phyloP scores from a whole-genome alignment of 495 filamentous ascomycete species.

The Patellaria atrata region DNA sequence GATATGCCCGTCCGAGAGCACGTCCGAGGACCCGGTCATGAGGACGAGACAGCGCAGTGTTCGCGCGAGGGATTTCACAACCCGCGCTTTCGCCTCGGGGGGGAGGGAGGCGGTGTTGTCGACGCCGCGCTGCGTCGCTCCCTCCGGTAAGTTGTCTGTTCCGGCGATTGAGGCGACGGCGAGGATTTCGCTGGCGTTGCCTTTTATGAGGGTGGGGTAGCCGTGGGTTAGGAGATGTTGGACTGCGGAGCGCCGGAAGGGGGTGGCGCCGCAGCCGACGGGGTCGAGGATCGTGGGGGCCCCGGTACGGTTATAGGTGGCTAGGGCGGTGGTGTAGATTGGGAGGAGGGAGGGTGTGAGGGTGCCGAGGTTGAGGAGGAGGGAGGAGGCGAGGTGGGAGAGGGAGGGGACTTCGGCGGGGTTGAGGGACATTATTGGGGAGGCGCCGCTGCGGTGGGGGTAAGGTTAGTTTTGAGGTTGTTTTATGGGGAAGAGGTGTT shows the following conservation, averaged over 20 bases:
- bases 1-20: slow-evolving; percentile 56
- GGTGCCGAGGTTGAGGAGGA: slow-evolving; percentile 94
- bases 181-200: slow-evolving; percentile 81
- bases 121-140: slow-evolving; percentile 69
- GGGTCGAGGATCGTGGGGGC: slow-evolving; percentile 78
- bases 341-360: slow-evolving; percentile 53
- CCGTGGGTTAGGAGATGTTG: slow-evolving; percentile 57
- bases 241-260: slow-evolving; percentile 53
- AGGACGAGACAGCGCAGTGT: slow-evolving; percentile 64
- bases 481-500: no score
- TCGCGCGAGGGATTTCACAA: slow-evolving; percentile 51
- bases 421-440: slow-evolving; percentile 87
- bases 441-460: slow-evolving; percentile 43
- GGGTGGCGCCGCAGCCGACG: slow-evolving; percentile 78
- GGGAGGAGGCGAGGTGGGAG: slow-evolving; percentile 44
- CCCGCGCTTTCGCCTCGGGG: slow-evolving; percentile 37
- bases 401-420: slow-evolving; percentile 72
- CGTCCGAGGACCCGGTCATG: slow-evolving; percentile 70
- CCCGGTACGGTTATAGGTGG: slow-evolving; percentile 61
- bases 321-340: slow-evolving; percentile 52
- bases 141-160: slow-evolving; percentile 15
- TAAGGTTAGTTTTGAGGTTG: background rate
- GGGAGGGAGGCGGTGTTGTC: slow-evolving; percentile 52
- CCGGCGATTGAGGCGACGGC: slow-evolving; percentile 43
- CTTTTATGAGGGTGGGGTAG: slow-evolving; percentile 81